These are phyloP conservation scores for Penicillium sp. DNA, from an alignment of 2,329 filamentous ascomycete species.

Conservation along the genomic window DNA sequence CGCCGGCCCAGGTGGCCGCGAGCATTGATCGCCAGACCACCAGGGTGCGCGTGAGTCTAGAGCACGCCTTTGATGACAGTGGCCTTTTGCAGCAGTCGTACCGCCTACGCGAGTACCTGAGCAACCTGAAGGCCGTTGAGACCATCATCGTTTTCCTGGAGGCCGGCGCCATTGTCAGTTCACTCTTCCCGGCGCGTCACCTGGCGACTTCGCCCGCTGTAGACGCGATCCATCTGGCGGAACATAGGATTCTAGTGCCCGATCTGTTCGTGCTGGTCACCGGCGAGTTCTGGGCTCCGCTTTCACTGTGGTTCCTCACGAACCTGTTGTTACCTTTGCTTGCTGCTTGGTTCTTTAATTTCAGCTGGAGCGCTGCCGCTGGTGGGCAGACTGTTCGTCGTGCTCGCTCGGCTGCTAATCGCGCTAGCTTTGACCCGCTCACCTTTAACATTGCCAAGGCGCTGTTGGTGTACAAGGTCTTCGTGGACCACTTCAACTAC, in stretches of 20 bases:
- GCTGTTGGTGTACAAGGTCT: constrained; percentile 73
- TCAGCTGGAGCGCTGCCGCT: constrained; percentile 54
- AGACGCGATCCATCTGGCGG: constrained; percentile 50
- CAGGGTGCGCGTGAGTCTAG: constrained; percentile 33
- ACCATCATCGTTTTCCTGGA: constrained; percentile 65
- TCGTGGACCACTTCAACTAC: constrained; percentile 49
- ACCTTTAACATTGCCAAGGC: constrained; percentile 88
- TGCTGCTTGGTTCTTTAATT: constrained; percentile 84
- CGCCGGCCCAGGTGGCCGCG: constrained; percentile 52
- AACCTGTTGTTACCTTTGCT: constrained; percentile 64
- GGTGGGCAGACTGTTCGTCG: constrained; percentile 19
- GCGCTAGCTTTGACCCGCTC: constrained; percentile 65
- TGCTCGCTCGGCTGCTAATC: constrained; percentile 25
- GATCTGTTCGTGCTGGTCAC: constrained; percentile 76
- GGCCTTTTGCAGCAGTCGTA: constrained; percentile 48
- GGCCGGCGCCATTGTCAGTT: constrained; percentile 61
- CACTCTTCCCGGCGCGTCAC: constrained; percentile 66
- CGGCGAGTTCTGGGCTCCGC: constrained; percentile 75
- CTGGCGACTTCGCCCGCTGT: constrained; percentile 67
- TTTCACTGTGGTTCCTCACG: constrained; percentile 69
- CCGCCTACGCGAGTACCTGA: constrained; percentile 63
- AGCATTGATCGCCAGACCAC: constrained; percentile 64
- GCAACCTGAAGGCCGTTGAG: constrained; percentile 65
- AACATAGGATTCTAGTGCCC: constrained; percentile 63
- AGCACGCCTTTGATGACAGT: constrained; percentile 32